Evolutionary conservation across 2,329 filamentous ascomycete genomes (phyloP).

Genomic region (Amauroascus niger): DNA sequence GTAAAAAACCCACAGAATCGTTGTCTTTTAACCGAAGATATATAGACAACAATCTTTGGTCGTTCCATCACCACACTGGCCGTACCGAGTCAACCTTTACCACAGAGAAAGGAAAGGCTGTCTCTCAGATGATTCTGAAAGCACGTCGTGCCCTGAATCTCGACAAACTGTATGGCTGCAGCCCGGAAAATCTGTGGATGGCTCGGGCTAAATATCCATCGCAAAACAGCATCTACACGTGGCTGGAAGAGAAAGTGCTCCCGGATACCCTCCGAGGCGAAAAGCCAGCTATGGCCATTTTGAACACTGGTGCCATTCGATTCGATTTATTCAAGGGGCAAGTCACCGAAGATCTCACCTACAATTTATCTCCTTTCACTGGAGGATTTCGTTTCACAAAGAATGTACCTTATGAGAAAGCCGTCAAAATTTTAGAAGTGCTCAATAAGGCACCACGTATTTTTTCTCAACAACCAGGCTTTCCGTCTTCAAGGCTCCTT

Average conservation of each 20-base stretch:
- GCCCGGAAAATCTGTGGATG: slow-evolving; percentile 72
- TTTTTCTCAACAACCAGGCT: slow-evolving; percentile 23
- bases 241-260: slow-evolving; percentile 66
- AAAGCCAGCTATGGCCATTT: slow-evolving; percentile 57
- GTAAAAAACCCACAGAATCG: slow-evolving; percentile 26
- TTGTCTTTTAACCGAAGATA: slow-evolving; percentile 67
- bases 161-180: slow-evolving; percentile 70
- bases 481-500: slow-evolving; percentile 25
- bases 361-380: slow-evolving; percentile 76
- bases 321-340: slow-evolving; percentile 92
- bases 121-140: slow-evolving; percentile 57
- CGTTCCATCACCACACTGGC: slow-evolving; percentile 69
- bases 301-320: slow-evolving; percentile 84
- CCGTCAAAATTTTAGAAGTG: slow-evolving; percentile 55
- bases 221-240: slow-evolving; percentile 67
- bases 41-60: slow-evolving; percentile 87
- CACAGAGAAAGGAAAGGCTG: slow-evolving; percentile 63
- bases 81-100: slow-evolving; percentile 63
- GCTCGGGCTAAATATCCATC: slow-evolving; percentile 64
- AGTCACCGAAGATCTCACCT: slow-evolving; percentile 82
- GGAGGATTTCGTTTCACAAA: slow-evolving; percentile 67
- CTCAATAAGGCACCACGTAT: slow-evolving; percentile 51
- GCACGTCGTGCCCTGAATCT: slow-evolving; percentile 63
- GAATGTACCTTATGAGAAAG: slow-evolving; percentile 69
- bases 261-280: slow-evolving; percentile 53